Conservation (phyloP, 768 basidiomycete species). For the Boletus sp. region DNA sequence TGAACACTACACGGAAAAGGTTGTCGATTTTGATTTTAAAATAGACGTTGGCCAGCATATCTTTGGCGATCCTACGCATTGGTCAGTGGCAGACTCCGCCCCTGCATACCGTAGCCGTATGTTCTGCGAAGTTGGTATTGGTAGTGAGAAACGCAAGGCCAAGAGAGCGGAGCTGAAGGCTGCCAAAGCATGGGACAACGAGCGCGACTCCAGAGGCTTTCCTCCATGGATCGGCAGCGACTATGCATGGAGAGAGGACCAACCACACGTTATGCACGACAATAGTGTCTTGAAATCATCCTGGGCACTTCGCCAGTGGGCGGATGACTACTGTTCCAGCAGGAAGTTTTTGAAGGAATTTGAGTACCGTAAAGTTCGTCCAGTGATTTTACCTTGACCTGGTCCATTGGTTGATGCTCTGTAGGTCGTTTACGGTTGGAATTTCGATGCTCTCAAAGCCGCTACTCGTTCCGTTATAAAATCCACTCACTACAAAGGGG, state of each 20-base stretch:
- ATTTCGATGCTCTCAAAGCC: constrained; percentile 39
- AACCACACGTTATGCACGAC: constrained; percentile 24
- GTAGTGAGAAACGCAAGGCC: constrained; percentile 38
- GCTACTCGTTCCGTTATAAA: constrained; percentile 39
- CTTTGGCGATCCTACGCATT: constrained; percentile 45
- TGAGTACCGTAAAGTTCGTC: constrained; percentile 60
- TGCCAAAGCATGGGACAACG: constrained; percentile 44
- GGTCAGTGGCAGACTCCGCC: constrained; percentile 60
- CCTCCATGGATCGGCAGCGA: constrained; percentile 46
- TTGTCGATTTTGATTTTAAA: constrained; percentile 69
- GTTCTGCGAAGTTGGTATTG: constrained; percentile 52
- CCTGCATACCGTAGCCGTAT: constrained; percentile 66
- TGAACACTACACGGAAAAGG: constrained; percentile 56
- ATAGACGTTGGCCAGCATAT: constrained; percentile 52
- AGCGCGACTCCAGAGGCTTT: constrained; percentile 48
- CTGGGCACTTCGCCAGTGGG: constrained; percentile 72
- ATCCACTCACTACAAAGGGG: constrained; percentile 40
- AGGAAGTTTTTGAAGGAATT: constrained; percentile 76
- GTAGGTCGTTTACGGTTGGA: constrained; percentile 61
- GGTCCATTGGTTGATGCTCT: constrained; percentile 26
- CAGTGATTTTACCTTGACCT: background rate
- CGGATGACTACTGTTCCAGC: constrained; percentile 77
- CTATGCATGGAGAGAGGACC: constrained; percentile 34
- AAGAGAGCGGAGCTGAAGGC: constrained; percentile 41
- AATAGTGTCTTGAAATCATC: constrained; percentile 46